These are phyloP conservation scores for Agaricus subrufescens DNA, from an alignment of 768 basidiomycete genomes.

Conservation along the genomic window DNA sequence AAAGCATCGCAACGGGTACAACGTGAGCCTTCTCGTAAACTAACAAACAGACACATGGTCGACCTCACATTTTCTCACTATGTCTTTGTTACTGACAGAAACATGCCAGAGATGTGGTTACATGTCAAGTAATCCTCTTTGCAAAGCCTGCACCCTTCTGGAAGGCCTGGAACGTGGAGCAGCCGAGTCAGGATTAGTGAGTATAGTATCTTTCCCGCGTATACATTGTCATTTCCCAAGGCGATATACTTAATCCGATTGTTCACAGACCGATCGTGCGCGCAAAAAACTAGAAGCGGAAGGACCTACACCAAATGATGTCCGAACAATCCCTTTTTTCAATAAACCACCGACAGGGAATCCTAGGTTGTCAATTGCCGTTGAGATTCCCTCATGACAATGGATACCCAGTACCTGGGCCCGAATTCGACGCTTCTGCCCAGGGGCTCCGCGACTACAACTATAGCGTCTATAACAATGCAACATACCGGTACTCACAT, in stretches of 20 bases:
- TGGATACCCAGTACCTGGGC: not conserved
- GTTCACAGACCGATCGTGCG: conserved; percentile 58
- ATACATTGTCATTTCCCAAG: conserved; percentile 2
- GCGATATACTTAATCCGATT: conserved; percentile 7
- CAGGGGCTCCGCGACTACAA: not conserved
- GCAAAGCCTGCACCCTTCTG: conserved; percentile 87
- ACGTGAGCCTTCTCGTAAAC: conserved; percentile 47
- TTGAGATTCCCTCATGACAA: conserved; percentile 34
- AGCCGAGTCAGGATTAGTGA: conserved; percentile 55
- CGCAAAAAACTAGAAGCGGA: conserved; percentile 57
- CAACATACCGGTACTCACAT: too few species aligned
- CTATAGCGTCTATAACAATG: too few species aligned
- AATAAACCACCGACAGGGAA: conserved; percentile 37
- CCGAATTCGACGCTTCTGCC: not conserved
- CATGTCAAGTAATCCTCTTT: conserved; percentile 95
- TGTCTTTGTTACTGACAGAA: conserved; percentile 42
- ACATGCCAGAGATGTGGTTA: conserved; percentile 91
- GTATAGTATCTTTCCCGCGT: conserved; percentile 17
- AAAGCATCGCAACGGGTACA: conserved; percentile 78
- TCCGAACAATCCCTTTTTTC: conserved; percentile 77
- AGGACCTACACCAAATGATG: conserved; percentile 56
- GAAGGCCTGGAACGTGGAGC: conserved; percentile 89
- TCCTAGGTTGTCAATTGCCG: conserved; percentile 26
- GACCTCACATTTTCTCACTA: conserved; percentile 5
- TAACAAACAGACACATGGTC: not conserved